Evolutionary conservation across 164 flowering plant genomes (phyloP).

Genomic region (Nymphaea colorata): DNA sequence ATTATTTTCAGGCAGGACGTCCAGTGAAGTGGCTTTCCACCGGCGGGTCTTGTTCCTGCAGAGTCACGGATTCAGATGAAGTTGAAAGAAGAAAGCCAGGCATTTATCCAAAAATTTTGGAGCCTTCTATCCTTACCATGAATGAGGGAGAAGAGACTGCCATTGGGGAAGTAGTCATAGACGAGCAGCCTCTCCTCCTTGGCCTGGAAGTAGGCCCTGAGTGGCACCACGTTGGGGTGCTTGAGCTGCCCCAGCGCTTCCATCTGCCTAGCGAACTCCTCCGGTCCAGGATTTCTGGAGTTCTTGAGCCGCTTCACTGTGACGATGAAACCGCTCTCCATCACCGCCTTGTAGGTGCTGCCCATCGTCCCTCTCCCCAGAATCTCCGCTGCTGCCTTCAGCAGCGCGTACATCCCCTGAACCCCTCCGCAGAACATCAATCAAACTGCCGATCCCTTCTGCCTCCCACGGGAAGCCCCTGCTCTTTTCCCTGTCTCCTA

Average conservation of each 20-base stretch:
- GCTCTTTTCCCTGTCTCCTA: constrained; percentile 18
- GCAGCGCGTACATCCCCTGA: constrained; percentile 54
- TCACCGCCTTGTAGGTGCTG: constrained; percentile 89
- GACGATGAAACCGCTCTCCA: constrained; percentile 83
- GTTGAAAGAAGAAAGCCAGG: too few species aligned
- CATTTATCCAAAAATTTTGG: too few species aligned
- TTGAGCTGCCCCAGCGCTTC: constrained; percentile 55
- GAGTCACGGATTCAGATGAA: neutral
- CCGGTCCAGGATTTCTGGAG: constrained; percentile 41
- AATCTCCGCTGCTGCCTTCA: constrained; percentile 91
- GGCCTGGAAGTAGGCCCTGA: constrained; percentile 88
- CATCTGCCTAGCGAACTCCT: constrained; percentile 63
- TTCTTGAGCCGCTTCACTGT: constrained; percentile 86
- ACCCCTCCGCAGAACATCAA: constrained; percentile 66
- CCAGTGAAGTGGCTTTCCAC: constrained; percentile 98
- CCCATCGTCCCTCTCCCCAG: constrained; percentile 82
- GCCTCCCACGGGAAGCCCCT: constrained; percentile 63
- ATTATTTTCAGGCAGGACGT: constrained; percentile 96
- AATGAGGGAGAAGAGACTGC: constrained; percentile 81
- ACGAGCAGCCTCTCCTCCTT: constrained; percentile 90
- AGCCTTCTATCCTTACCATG: constrained; percentile 38
- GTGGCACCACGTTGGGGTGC: constrained; percentile 76
- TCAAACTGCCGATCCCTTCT: constrained; percentile 64
- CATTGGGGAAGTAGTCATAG: constrained; percentile 91
- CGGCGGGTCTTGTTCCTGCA: constrained; percentile 72